Evolutionary conservation across 345 rosid species (phyloP).

Genomic region (Arabidopsis suecica): DNA sequence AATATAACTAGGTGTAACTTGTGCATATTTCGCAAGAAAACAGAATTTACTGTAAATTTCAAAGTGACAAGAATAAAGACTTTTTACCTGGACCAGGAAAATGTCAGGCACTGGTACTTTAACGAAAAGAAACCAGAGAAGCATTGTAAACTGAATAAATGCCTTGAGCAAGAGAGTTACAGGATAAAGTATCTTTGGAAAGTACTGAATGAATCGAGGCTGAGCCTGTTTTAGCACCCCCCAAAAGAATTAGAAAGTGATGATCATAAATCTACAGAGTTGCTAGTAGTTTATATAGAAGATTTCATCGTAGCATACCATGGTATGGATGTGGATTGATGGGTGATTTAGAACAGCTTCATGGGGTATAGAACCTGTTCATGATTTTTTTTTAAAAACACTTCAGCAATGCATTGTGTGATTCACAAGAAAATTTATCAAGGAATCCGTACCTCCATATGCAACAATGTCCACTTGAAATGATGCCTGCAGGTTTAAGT

Average conservation of each 20-base stretch:
- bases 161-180: slow-evolving; percentile 80
- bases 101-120: slow-evolving; percentile 78
- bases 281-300: not conserved
- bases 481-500: slow-evolving; percentile 61
- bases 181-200: slow-evolving; percentile 69
- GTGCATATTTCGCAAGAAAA: not conserved
- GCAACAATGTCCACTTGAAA: slow-evolving; percentile 88
- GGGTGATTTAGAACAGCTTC: slow-evolving; percentile 64
- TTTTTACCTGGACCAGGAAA: slow-evolving; percentile 84
- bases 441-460: slow-evolving; percentile 73
- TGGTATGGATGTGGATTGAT: slow-evolving; percentile 80
- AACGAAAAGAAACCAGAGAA: slow-evolving; percentile 86
- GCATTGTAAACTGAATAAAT: slow-evolving; percentile 70
- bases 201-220: slow-evolving; percentile 54
- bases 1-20: not conserved
- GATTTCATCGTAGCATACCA: slow-evolving; percentile 54
- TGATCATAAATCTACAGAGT: not conserved
- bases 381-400: slow-evolving; percentile 10
- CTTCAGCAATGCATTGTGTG: not conserved
- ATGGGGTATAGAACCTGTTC: slow-evolving; percentile 84
- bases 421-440: slow-evolving; percentile 6
- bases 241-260: not conserved
- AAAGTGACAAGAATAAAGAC: slow-evolving; percentile 8
- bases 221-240: slow-evolving; percentile 55
- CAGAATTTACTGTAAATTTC: not conserved